Percentiles rank a stretch among this genome's conserved stretches.
phyloP scores from a whole-genome alignment of 129 eudicot species.

The Saussurea involucrata region DNA sequence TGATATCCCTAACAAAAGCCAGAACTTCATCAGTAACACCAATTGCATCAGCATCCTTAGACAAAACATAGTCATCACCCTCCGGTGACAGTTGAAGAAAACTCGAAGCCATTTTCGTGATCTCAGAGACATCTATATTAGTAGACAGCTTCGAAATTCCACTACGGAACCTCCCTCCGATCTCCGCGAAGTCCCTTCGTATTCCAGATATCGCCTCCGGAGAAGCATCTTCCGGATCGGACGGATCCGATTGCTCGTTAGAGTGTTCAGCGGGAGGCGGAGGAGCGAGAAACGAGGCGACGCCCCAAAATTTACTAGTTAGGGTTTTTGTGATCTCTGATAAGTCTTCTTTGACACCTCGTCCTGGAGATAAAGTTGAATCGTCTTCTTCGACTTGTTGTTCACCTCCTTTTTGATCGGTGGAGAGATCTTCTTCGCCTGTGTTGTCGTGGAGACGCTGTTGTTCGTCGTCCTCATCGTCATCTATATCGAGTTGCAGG shows the following conservation, averaged over 20 bases:
- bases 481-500: slow-evolving; percentile 47
- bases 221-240: slow-evolving; percentile 25
- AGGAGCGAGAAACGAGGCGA: slow-evolving; percentile 94
- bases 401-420: background rate
- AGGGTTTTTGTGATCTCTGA: slow-evolving; percentile 93
- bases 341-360: slow-evolving; percentile 91
- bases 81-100: slow-evolving; percentile 62
- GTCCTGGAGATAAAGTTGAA: slow-evolving; percentile 38
- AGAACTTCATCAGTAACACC: slow-evolving; percentile 91
- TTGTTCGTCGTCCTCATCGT: slow-evolving; percentile 25
- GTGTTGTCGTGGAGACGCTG: background rate
- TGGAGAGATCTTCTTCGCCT: background rate
- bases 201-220: slow-evolving; percentile 47
- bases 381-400: slow-evolving; percentile 20
- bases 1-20: slow-evolving; percentile 70
- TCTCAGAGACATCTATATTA: slow-evolving; percentile 75
- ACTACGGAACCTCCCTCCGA: slow-evolving; percentile 80
- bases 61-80: slow-evolving; percentile 31
- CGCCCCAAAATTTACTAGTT: slow-evolving; percentile 93
- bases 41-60: slow-evolving; percentile 37
- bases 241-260: slow-evolving; percentile 13
- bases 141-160: slow-evolving; percentile 76
- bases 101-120: slow-evolving; percentile 71
- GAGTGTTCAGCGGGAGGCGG: slow-evolving; percentile 53
- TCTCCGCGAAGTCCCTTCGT: slow-evolving; percentile 80